A percentile compares a stretch with the other conserved stretches of the same genome.
Evolutionary conservation across 225 moss, liverwort and hornwort species (phyloP).

Genomic region (Anthoceros angustus): DNA sequence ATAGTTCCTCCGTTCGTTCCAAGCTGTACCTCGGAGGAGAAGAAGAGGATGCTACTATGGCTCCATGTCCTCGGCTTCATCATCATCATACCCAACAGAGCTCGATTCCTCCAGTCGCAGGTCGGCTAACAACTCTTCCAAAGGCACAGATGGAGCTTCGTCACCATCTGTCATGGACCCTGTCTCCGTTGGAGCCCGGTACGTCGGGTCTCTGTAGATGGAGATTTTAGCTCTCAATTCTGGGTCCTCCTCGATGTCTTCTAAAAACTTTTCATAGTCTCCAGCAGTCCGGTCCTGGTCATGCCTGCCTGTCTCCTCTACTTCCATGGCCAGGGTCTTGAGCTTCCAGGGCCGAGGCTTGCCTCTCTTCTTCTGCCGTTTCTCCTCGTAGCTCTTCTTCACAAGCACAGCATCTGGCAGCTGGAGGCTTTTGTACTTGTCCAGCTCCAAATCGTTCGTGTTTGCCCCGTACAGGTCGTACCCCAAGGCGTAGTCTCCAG

Average conservation of each 20-base stretch:
- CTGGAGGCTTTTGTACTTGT: slow-evolving; percentile 55
- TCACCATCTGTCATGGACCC: slow-evolving; percentile 74
- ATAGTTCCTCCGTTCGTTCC: too few species aligned
- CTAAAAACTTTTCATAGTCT: slow-evolving; percentile 87
- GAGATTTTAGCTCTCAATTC: slow-evolving; percentile 88
- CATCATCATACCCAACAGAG: slow-evolving; percentile 41
- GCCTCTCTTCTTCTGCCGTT: slow-evolving; percentile 49
- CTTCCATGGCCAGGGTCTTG: slow-evolving; percentile 75
- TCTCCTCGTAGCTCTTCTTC: slow-evolving; percentile 96
- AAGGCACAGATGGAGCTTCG: slow-evolving; percentile 67
- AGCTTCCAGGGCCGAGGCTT: slow-evolving; percentile 95
- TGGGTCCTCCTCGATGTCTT: slow-evolving; percentile 92
- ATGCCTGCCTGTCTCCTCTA: slow-evolving; percentile 44
- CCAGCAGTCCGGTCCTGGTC: slow-evolving; percentile 51
- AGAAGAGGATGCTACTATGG: too few species aligned
- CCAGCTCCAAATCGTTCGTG: slow-evolving; percentile 65
- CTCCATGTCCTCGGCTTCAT: slow-evolving; percentile 39
- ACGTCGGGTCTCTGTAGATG: slow-evolving; percentile 64
- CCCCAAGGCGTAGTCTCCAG: slow-evolving; percentile 83
- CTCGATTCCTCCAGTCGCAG: slow-evolving; percentile 41
- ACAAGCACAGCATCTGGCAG: slow-evolving; percentile 85
- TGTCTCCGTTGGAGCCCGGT: slow-evolving; percentile 59
- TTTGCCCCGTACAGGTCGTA: slow-evolving; percentile 80
- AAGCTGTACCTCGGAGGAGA: too few species aligned
- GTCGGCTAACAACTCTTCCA: slow-evolving; percentile 80